Percentiles rank a stretch among this genome's conserved stretches.
Evolutionary conservation across 1,284 basidiomycete genomes (phyloP).

Genomic region (Peniophora sp.): DNA sequence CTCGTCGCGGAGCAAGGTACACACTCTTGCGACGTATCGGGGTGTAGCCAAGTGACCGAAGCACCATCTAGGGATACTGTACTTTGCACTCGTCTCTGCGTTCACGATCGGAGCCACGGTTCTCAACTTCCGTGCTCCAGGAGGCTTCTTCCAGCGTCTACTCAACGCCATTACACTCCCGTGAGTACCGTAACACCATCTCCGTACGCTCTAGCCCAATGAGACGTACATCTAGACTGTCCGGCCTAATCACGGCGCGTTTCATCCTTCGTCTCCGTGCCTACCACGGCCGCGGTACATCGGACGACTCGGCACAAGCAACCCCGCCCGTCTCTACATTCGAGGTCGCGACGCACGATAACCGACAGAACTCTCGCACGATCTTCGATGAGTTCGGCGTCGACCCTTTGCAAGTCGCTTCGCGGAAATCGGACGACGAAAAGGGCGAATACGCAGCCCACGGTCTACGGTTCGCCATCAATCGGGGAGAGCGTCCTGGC

Average conservation of each 20-base stretch:
- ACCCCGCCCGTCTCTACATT: neutral
- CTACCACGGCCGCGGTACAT: neutral
- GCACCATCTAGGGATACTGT: constrained; percentile 7
- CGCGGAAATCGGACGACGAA: too few species aligned
- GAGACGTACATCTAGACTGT: neutral
- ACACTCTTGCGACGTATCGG: constrained; percentile 15
- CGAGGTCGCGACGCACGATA: neutral
- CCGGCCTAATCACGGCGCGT: neutral
- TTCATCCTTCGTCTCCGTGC: neutral
- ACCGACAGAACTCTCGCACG: neutral
- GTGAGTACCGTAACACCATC: constrained; percentile 1
- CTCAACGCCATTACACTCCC: constrained; percentile 23
- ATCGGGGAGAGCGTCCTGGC: too few species aligned
- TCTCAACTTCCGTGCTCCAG: constrained; percentile 17
- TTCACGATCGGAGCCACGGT: constrained; percentile 21
- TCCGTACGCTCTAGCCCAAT: too few species aligned
- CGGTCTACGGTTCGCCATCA: too few species aligned
- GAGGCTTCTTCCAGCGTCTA: constrained; percentile 21
- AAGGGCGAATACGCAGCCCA: too few species aligned
- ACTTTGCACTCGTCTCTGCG: constrained; percentile 13
- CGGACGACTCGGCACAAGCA: neutral
- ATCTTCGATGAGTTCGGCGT: neutral
- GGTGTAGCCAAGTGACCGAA: neutral
- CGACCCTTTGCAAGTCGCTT: neutral
- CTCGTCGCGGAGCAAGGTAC: constrained; percentile 23